Evolutionary conservation across 805 yeast genomes (phyloP), one percentile per base, ranked within the genome.

Genomic region (Candida rishiriensis): DNA sequence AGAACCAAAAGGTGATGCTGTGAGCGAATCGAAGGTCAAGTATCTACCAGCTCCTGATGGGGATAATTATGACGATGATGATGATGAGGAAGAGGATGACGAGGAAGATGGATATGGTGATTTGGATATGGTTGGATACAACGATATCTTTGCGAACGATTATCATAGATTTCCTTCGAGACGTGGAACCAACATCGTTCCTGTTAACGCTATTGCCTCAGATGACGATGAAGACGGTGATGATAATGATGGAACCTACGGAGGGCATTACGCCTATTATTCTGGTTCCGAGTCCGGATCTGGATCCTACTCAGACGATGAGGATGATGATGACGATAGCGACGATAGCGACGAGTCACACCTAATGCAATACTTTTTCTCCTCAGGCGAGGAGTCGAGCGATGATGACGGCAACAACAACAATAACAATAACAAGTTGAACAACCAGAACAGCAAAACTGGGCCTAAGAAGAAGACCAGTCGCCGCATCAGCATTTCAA

Each of bases 311-410:
- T 6, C 33, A 13, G 60, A 56, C 16, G 63, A 53, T 15, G 56
- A 42, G 16, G 57, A 50, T 13, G 54, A 47, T 18, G 64, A 63
- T 10, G 66, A 61, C 26, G 57, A 50, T 26, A 59, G 57, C 29
- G 59, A 54, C 29, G 68, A 59, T 11, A 38, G 38, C 28, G 45
- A 82, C 58, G 90, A 85, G 56, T 72, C 85, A 3, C 81, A 84
- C 55, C 66, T 86, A 34, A 79, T 89, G 82, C 83, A 83, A 57
- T 85, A 85, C 61, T 83, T 85, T 52, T 82, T 86, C 59, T 70
- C 59, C 13, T 60, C 57, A n/a, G 59, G 56, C 11, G 53, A 47
- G 31, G 59, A 56, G 26, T 53, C 49, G 18, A 48, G 36, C n/a
- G 38, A 41, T 14, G 36, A 26, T 29, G 50, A 43, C 7, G 30